Conservation (phyloP, 768 basidiomycete genomes). For the Megacollybia marginata region DNA sequence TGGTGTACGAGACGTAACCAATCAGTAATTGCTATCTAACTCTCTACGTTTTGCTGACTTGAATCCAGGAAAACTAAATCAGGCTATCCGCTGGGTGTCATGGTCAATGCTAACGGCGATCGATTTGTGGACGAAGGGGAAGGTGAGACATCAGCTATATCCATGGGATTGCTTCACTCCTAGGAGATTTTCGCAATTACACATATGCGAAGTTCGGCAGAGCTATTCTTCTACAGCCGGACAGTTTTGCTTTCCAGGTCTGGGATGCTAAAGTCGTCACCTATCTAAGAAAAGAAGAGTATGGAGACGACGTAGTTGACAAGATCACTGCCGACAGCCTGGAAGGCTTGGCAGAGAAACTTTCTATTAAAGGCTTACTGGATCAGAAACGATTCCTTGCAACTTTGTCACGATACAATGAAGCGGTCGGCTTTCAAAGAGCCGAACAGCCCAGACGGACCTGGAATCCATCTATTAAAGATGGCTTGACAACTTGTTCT, state of each 20-base stretch:
- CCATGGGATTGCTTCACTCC: not conserved
- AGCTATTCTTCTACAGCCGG: conserved; percentile 51
- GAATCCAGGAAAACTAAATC: conserved; percentile 42
- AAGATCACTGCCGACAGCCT: conserved; percentile 41
- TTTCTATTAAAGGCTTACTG: conserved; percentile 38
- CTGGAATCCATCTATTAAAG: conserved; percentile 65
- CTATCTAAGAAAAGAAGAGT: conserved; percentile 55
- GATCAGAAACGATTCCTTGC: conserved; percentile 32
- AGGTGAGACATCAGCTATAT: conserved; percentile 2
- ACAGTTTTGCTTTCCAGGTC: conserved; percentile 56
- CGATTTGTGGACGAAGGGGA: conserved; percentile 69
- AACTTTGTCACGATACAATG: conserved; percentile 46
- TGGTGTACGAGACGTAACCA: conserved; percentile 53
- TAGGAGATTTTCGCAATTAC: conserved; percentile 56
- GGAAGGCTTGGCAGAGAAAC: conserved; percentile 41
- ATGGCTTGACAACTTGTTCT: conserved; percentile 41
- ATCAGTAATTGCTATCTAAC: conserved; percentile 34
- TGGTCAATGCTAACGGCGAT: conserved; percentile 50
- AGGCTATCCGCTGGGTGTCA: conserved; percentile 65
- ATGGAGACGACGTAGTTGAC: conserved; percentile 53
- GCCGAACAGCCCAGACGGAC: conserved; percentile 21
- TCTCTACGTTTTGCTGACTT: not conserved
- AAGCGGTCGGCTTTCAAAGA: conserved; percentile 31
- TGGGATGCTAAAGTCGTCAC: conserved; percentile 43
- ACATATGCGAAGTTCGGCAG: conserved; percentile 66